A percentile compares a stretch with the other conserved stretches of the same genome.
phyloP scores from a whole-genome alignment of 495 filamentous ascomycete genomes.

The Aspergillus egyptiacus region DNA sequence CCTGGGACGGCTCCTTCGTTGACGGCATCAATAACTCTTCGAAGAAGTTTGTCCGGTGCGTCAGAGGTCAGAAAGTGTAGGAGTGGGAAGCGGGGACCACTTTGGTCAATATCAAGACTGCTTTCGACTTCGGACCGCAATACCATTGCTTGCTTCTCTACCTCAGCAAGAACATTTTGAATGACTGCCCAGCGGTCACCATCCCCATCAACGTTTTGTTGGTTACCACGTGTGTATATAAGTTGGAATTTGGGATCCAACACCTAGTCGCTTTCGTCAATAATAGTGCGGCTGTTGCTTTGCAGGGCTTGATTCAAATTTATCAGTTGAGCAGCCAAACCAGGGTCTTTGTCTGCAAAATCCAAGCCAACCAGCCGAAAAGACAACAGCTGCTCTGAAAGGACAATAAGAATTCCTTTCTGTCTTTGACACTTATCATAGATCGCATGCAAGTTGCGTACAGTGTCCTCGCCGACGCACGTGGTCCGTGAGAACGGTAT shows the following conservation, averaged over 20 bases:
- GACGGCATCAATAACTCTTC: neutral
- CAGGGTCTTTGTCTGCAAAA: neutral
- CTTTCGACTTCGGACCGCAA: neutral
- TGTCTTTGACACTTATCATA: conserved; percentile 38
- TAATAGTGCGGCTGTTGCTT: conserved; percentile 44
- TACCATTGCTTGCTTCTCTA: conserved; percentile 21
- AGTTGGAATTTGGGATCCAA: conserved; percentile 55
- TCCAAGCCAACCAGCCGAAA: conserved; percentile 44
- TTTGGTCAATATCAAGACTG: neutral
- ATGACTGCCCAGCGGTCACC: conserved; percentile 55
- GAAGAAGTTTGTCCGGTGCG: neutral
- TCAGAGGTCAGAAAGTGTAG: conserved; percentile 1
- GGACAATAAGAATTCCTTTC: conserved; percentile 53
- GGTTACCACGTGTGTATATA: conserved; percentile 61
- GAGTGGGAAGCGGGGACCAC: neutral
- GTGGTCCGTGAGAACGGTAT: conserved; percentile 57
- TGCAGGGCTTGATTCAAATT: neutral
- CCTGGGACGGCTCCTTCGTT: neutral
- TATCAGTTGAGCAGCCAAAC: neutral
- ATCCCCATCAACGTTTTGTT: conserved; percentile 49
- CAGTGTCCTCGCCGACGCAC: conserved; percentile 25
- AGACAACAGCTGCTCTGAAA: conserved; percentile 66
- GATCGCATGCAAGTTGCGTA: conserved; percentile 10
- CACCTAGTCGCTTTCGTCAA: conserved; percentile 65
- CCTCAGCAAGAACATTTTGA: conserved; percentile 47